phyloP scores from a whole-genome alignment of 1,284 basidiomycete species.

The Ceratobasidium sp. region DNA sequence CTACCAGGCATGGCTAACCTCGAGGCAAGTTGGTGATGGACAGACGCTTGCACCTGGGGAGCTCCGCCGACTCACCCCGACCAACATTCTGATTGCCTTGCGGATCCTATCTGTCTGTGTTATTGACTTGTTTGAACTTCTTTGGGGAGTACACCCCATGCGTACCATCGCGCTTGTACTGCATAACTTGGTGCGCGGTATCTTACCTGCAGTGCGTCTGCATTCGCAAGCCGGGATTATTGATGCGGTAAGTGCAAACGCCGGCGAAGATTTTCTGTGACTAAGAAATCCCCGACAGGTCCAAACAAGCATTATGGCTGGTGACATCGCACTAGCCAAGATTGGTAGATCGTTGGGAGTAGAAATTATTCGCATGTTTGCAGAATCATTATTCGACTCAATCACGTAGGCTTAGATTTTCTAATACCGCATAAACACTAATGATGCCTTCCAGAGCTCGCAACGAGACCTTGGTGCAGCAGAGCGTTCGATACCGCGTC shows the following conservation, averaged over 20 bases:
- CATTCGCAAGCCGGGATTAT: conserved; percentile 87
- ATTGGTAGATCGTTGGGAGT: conserved; percentile 70
- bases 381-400: conserved; percentile 76
- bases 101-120: conserved; percentile 69
- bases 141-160: conserved; percentile 76
- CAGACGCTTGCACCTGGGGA: conserved; percentile 71
- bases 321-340: conserved; percentile 61
- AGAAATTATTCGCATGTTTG: conserved; percentile 73
- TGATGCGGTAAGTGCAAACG: conserved; percentile 71
- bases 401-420: conserved; percentile 71
- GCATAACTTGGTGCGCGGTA: conserved; percentile 76
- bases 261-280: conserved; percentile 25
- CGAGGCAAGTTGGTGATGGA: conserved; percentile 32
- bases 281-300: conserved; percentile 62
- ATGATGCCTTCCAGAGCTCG: conserved; percentile 64
- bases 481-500: conserved; percentile 77
- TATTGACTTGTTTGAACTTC: conserved; percentile 68
- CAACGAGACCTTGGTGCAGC: conserved; percentile 78
- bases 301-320: conserved; percentile 74
- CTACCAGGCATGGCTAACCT: conserved; percentile 44
- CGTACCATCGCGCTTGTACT: conserved; percentile 75
- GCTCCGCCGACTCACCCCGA: conserved; percentile 69
- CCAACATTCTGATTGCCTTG: conserved; percentile 70
- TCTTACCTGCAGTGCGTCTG: conserved; percentile 82
- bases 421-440: background rate